Conservation (phyloP, 2,329 filamentous ascomycete genomes). For the Mariannaea sp. region DNA sequence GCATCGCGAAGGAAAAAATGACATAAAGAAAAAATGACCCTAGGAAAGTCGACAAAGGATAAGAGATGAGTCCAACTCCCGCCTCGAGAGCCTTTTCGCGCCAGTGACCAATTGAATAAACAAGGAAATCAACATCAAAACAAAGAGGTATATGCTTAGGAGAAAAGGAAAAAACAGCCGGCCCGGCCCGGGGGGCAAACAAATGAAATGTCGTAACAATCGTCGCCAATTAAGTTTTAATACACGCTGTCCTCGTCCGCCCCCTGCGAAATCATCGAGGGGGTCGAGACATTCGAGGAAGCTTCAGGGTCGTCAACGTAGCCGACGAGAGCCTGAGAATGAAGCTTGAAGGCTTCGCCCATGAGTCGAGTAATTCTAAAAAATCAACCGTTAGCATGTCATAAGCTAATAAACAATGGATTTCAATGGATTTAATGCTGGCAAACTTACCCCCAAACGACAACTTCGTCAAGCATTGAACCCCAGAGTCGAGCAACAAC, state of each 20-base stretch:
- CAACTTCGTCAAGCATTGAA: constrained; percentile 96
- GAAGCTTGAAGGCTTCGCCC: constrained; percentile 97
- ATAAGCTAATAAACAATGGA: neutral
- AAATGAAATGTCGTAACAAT: constrained; percentile 58
- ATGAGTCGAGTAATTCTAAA: constrained; percentile 87
- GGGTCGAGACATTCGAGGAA: constrained; percentile 70
- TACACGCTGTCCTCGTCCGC: constrained; percentile 75
- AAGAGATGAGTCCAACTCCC: constrained; percentile 38
- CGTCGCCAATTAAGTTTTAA: constrained; percentile 57
- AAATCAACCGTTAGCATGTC: constrained; percentile 26
- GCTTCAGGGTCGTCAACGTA: constrained; percentile 85
- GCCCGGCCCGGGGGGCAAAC: constrained; percentile 34
- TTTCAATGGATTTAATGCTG: neutral
- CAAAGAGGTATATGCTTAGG: constrained; percentile 42
- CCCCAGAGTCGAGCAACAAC: constrained; percentile 95
- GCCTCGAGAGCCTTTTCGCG: constrained; percentile 33
- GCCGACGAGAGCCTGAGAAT: constrained; percentile 90
- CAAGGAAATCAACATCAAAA: constrained; percentile 40
- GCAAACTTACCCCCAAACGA: constrained; percentile 97
- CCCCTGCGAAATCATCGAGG: constrained; percentile 73
- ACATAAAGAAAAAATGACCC: constrained; percentile 30
- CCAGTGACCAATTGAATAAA: constrained; percentile 25
- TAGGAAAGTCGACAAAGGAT: constrained; percentile 36
- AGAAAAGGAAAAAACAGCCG: constrained; percentile 35
- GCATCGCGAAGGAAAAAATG: constrained; percentile 42